Conservation (phyloP, 768 basidiomycete species). For the Russula earlei region DNA sequence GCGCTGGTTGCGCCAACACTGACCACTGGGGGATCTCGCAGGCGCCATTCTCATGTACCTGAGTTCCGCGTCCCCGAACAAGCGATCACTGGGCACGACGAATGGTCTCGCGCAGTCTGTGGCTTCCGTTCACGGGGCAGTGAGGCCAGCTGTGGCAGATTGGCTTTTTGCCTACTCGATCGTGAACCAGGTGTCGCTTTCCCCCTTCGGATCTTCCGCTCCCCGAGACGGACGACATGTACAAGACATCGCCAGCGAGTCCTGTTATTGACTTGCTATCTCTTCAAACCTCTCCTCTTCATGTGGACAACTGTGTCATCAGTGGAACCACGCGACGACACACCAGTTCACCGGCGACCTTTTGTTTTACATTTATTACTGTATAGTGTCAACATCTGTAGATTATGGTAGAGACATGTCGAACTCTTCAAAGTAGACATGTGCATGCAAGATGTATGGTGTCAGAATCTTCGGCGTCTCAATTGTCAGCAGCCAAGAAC, state of each 20-base stretch:
- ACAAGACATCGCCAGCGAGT: no score
- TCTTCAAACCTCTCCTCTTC: no score
- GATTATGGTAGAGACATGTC: not conserved
- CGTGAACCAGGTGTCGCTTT: conserved; percentile 6
- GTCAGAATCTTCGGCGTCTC: not conserved
- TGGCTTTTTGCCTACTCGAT: conserved; percentile 32
- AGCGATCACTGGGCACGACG: conserved; percentile 35
- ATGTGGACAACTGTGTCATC: no score
- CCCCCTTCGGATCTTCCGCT: not conserved
- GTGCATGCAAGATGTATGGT: not conserved
- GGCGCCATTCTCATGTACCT: conserved; percentile 27
- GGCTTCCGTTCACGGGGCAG: conserved; percentile 35
- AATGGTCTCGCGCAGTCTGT: conserved; percentile 48
- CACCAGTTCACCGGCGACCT: no score
- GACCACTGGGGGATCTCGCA: conserved; percentile 16
- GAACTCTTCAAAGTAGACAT: not conserved
- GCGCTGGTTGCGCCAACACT: no score
- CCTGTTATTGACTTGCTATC: no score
- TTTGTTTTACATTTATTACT: not conserved
- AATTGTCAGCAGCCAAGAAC: conserved; percentile 15
- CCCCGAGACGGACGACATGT: not conserved
- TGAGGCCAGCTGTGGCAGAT: conserved; percentile 42
- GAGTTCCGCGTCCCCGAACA: conserved; percentile 22
- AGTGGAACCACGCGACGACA: no score
- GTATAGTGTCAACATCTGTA: not conserved